Evolutionary conservation across 2,329 filamentous ascomycete genomes (phyloP).

Genomic region (Aureobasidium sp.): DNA sequence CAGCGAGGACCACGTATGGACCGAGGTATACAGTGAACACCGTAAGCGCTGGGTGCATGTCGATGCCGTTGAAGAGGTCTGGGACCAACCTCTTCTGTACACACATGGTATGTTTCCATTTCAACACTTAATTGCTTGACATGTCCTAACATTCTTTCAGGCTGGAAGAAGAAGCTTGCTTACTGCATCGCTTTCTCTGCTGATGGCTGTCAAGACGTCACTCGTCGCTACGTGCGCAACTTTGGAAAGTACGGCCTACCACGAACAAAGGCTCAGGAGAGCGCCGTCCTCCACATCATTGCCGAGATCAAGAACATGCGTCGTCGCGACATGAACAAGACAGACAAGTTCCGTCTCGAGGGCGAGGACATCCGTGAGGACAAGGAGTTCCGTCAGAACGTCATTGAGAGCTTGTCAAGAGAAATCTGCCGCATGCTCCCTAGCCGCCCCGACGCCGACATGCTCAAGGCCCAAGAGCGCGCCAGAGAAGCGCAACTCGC

Average conservation of each 20-base stretch:
- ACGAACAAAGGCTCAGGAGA: slow-evolving; percentile 74
- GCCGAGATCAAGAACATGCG: slow-evolving; percentile 83
- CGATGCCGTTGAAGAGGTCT: slow-evolving; percentile 87
- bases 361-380: slow-evolving; percentile 74
- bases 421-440: slow-evolving; percentile 63
- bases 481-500: slow-evolving; percentile 28
- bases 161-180: slow-evolving; percentile 93
- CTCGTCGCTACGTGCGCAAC: slow-evolving; percentile 64
- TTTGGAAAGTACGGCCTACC: slow-evolving; percentile 61
- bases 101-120: slow-evolving; percentile 58
- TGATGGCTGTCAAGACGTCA: slow-evolving; percentile 66
- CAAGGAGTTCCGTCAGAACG: slow-evolving; percentile 64
- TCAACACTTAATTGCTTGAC: not conserved
- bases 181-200: slow-evolving; percentile 97
- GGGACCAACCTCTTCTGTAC: slow-evolving; percentile 90
- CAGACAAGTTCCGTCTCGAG: slow-evolving; percentile 72
- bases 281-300: slow-evolving; percentile 84
- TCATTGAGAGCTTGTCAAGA: slow-evolving; percentile 65
- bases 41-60: slow-evolving; percentile 94
- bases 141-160: slow-evolving; percentile 31
- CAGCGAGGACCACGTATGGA: slow-evolving; percentile 95
- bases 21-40: slow-evolving; percentile 92
- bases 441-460: slow-evolving; percentile 42
- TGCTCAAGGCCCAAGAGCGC: slow-evolving; percentile 40
- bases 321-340: slow-evolving; percentile 76